Evolutionary conservation across 1,284 basidiomycete genomes (phyloP).

Genomic region (Heterobasidion occidentale): DNA sequence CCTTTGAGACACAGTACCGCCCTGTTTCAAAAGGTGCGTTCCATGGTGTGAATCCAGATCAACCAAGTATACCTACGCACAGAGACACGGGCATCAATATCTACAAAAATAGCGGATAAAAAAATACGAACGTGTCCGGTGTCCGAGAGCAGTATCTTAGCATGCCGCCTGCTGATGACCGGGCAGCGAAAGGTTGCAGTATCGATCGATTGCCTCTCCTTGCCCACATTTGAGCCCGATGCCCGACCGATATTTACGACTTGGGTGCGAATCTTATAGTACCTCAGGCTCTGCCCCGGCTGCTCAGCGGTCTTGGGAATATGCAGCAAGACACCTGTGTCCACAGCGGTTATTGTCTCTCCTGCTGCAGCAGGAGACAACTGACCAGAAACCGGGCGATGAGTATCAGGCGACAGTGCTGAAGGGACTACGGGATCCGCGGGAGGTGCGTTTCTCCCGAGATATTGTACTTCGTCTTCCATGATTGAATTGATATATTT

Average conservation of each 20-base stretch:
- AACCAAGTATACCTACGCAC: slow-evolving; percentile 43
- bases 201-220: slow-evolving; percentile 21
- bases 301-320: slow-evolving; percentile 10
- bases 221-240: slow-evolving; percentile 21
- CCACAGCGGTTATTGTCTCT: background rate
- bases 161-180: slow-evolving; percentile 59
- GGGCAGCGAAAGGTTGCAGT: slow-evolving; percentile 52
- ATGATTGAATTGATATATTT: slow-evolving; percentile 1
- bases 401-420: background rate
- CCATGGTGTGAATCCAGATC: slow-evolving; percentile 59
- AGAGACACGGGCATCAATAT: slow-evolving; percentile 6
- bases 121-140: slow-evolving; percentile 41
- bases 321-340: slow-evolving; percentile 11
- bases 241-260: slow-evolving; percentile 53
- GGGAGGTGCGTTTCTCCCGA: slow-evolving; percentile 14
- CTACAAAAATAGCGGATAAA: slow-evolving; percentile 11
- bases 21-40: slow-evolving; percentile 45
- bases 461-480: slow-evolving; percentile 23
- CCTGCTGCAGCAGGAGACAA: background rate
- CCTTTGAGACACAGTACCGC: slow-evolving; percentile 32
- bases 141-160: slow-evolving; percentile 56
- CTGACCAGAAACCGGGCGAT: slow-evolving; percentile 10
- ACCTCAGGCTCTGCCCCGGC: slow-evolving; percentile 7
- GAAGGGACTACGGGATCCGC: background rate
- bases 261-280: slow-evolving; percentile 20